A percentile compares a stretch with the other conserved stretches of the same genome.
These are phyloP conservation scores for Neonothopanus nambi DNA, from an alignment of 1,284 basidiomycete genomes.

Conservation along the genomic window DNA sequence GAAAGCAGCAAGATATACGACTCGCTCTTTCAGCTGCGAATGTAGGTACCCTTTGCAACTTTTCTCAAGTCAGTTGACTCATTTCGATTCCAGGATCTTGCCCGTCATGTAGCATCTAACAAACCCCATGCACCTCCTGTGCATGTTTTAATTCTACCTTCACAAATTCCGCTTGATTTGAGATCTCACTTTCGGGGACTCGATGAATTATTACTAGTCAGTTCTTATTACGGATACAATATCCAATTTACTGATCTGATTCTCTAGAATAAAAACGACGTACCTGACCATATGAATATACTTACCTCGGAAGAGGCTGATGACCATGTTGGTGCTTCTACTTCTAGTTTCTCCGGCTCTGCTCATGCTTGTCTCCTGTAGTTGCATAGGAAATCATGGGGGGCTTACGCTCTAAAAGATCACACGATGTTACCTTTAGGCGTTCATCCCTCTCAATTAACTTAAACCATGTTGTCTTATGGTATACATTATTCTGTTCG, in stretches of 20 bases:
- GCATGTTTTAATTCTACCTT: slow-evolving; percentile 71
- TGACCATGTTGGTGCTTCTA: slow-evolving; percentile 49
- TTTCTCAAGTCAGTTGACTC: slow-evolving; percentile 7
- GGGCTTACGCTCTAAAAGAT: slow-evolving; percentile 20
- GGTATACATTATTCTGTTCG: background rate
- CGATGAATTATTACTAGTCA: slow-evolving; percentile 55
- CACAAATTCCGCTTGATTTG: slow-evolving; percentile 69
- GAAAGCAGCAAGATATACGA: slow-evolving; percentile 56
- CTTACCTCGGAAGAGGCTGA: slow-evolving; percentile 57
- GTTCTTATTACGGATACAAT: background rate
- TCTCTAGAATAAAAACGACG: slow-evolving; percentile 57
- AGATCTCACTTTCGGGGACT: slow-evolving; percentile 64
- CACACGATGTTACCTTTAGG: slow-evolving; percentile 15
- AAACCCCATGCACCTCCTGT: slow-evolving; percentile 70
- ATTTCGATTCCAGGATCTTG: slow-evolving; percentile 48
- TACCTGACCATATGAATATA: slow-evolving; percentile 79
- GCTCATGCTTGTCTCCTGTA: slow-evolving; percentile 2
- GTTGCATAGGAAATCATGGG: slow-evolving; percentile 28
- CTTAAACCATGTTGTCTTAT: background rate
- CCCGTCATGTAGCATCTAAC: slow-evolving; percentile 43
- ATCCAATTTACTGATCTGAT: slow-evolving; percentile 12
- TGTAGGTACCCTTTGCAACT: slow-evolving; percentile 36
- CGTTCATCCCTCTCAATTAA: slow-evolving; percentile 4
- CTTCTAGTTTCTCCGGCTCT: slow-evolving; percentile 2
- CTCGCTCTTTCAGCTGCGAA: slow-evolving; percentile 57